Evolutionary conservation across 2,329 filamentous ascomycete species (phyloP).

Genomic region (Domatiomyces globalis): DNA sequence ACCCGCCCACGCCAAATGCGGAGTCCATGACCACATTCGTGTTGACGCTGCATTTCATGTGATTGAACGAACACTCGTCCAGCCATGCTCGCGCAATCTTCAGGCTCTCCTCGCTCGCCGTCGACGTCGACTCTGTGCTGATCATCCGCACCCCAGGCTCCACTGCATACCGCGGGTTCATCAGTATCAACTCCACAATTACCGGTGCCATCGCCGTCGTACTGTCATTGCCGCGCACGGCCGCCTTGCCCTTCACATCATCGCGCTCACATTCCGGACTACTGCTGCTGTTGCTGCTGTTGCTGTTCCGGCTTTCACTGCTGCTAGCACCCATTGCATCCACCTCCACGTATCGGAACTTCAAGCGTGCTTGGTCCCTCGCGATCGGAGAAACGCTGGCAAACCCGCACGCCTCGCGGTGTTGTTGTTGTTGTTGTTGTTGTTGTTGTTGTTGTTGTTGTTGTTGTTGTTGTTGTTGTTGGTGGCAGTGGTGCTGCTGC

Average conservation of each 20-base stretch:
- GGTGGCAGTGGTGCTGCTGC: not conserved
- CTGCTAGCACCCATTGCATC: not conserved
- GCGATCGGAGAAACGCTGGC: slow-evolving; percentile 16
- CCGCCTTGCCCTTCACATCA: not conserved
- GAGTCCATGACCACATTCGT: slow-evolving; percentile 2
- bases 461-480: not conserved
- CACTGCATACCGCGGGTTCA: slow-evolving; percentile 18
- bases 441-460: not conserved
- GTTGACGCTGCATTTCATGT: slow-evolving; percentile 18
- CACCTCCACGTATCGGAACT: slow-evolving; percentile 13
- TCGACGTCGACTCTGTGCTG: slow-evolving; percentile 11
- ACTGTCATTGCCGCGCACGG: slow-evolving; percentile 4
- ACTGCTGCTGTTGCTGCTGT: not conserved
- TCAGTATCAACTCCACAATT: slow-evolving; percentile 17
- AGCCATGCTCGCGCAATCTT: slow-evolving; percentile 17
- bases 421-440: not conserved
- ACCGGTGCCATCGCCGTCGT: slow-evolving; percentile 3
- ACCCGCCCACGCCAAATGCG: not conserved
- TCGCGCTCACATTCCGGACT: not conserved
- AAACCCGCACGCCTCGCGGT: slow-evolving; percentile 7
- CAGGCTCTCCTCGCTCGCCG: slow-evolving; percentile 14
- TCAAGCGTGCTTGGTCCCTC: slow-evolving; percentile 16
- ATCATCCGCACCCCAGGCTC: slow-evolving; percentile 17
- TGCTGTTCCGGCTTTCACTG: not conserved
- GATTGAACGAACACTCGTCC: slow-evolving; percentile 18